These are phyloP conservation scores for Adansonia rubrostipa DNA, from an alignment of 441 rosid genomes.

Conservation along the genomic window DNA sequence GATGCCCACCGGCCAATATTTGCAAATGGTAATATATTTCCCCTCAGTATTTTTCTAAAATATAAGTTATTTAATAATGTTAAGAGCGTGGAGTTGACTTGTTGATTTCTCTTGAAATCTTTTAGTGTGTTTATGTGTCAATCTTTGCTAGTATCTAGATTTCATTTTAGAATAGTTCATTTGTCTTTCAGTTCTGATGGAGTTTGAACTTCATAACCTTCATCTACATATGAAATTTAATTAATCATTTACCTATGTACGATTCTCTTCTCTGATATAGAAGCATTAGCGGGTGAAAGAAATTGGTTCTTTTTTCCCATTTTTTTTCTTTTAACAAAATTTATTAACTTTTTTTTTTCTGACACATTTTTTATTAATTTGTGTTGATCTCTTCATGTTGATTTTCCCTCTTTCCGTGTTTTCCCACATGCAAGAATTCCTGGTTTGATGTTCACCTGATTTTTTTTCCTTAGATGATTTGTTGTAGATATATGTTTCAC, in stretches of 20 bases:
- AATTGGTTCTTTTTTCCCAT: neutral
- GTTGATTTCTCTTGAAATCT: slow-evolving; percentile 16
- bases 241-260: neutral
- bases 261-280: neutral
- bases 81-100: neutral
- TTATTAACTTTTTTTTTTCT: neutral
- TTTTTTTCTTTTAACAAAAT: no score
- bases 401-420: neutral
- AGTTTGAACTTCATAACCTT: slow-evolving; percentile 22
- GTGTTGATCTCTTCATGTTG: neutral
- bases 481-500: slow-evolving; percentile 13
- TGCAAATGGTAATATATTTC: slow-evolving; percentile 73
- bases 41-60: neutral
- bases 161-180: slow-evolving; percentile 2
- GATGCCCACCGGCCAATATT: slow-evolving; percentile 87
- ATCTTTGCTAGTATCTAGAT: slow-evolving; percentile 8
- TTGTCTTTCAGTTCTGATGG: slow-evolving; percentile 10
- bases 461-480: neutral
- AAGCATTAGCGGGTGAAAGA: slow-evolving; percentile 14
- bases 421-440: neutral
- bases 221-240: neutral
- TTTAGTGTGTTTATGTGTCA: slow-evolving; percentile 3
- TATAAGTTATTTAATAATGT: neutral
- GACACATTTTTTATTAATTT: neutral
- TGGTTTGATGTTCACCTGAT: neutral